Base-by-base conservation (phyloP, 768 basidiomycete species). In the Pleurotus salmoneostramineus region DNA sequence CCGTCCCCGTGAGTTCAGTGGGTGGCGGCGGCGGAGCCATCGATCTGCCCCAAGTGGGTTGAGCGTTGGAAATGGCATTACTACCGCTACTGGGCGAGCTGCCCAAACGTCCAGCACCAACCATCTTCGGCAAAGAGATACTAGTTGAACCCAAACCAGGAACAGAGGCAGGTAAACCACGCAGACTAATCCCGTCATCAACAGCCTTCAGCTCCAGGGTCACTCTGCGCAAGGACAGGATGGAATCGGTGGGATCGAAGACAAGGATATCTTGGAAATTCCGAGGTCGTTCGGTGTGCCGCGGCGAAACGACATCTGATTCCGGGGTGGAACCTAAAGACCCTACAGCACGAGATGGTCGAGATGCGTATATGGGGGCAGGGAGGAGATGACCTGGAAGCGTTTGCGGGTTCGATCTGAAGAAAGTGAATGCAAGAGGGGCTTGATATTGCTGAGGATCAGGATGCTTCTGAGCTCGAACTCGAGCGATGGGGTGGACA, bases 191-290 rank as follows among this genome's bases (percentile, higher is more conserved):
- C 43, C 57, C 71, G 60, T 58, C 66, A 46, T 62, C 71, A 62
- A 44, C 66, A 10, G 65, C 59, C 36, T 58, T 64, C 47, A 72
- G 65, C 36, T 85, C 82, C 4, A 87, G 57, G 2, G 71, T 69
- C 48, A 89, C 67, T 1, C 88, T 71, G 27, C 84, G 75, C 46
- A 90, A 70, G 0, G 81, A 80, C 17, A 91, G 72, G 3, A 77
- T 70, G 0, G 82, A 81, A 42, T 83, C 81, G 0, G 68, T 69
- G 0, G 86, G 82, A 64, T 91, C 86, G 63, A 91, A 89, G 2
- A 90, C 63, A 14, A 91, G 76, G 3, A 89, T 60, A 58, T 91
- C 88, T 66, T 88, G 87, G 62, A 78, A 81, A 58, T 84, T 83
- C 15, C 68, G 68, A 10, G 75, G 72, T 14, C 72, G 68, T 5